Evolutionary conservation across 1,284 basidiomycete species (phyloP).

Genomic region (Leccinum fuscescens): DNA sequence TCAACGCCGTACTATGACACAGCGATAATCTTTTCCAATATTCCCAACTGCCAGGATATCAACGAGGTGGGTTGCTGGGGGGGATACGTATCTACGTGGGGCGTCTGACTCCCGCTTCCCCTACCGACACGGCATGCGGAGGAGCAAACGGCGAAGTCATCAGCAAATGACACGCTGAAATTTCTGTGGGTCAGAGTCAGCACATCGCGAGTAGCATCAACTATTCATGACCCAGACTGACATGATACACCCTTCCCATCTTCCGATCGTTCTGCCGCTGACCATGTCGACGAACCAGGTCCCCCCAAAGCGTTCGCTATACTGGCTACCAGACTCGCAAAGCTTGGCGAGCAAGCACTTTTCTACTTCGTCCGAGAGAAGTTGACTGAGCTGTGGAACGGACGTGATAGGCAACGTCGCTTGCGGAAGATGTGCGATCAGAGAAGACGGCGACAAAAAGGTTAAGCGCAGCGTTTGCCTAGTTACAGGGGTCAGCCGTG

Average conservation of each 20-base stretch:
- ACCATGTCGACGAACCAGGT: slow-evolving; percentile 76
- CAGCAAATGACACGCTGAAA: slow-evolving; percentile 55
- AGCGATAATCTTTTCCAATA: slow-evolving; percentile 39
- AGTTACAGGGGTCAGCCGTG: slow-evolving; percentile 3
- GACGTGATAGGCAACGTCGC: slow-evolving; percentile 70
- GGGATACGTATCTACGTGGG: slow-evolving; percentile 41
- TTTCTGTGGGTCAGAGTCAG: slow-evolving; percentile 43
- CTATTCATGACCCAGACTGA: slow-evolving; percentile 39
- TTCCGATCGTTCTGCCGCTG: slow-evolving; percentile 63
- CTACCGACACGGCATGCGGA: slow-evolving; percentile 52
- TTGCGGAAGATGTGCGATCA: slow-evolving; percentile 72
- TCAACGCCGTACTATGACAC: slow-evolving; percentile 19
- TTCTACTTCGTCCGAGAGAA: slow-evolving; percentile 74
- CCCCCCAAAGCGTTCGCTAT: slow-evolving; percentile 54
- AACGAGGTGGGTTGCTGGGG: slow-evolving; percentile 35
- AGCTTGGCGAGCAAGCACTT: slow-evolving; percentile 62
- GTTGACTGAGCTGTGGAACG: slow-evolving; percentile 68
- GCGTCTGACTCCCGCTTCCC: slow-evolving; percentile 34
- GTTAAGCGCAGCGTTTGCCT: slow-evolving; percentile 74
- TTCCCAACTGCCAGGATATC: slow-evolving; percentile 49
- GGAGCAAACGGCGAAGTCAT: slow-evolving; percentile 52
- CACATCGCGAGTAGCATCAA: slow-evolving; percentile 1
- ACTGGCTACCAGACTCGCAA: slow-evolving; percentile 60
- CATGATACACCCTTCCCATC: slow-evolving; percentile 77
- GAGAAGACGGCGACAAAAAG: slow-evolving; percentile 65